phyloP scores from a whole-genome alignment of 495 filamentous ascomycete species.

The Xylaria venustula region DNA sequence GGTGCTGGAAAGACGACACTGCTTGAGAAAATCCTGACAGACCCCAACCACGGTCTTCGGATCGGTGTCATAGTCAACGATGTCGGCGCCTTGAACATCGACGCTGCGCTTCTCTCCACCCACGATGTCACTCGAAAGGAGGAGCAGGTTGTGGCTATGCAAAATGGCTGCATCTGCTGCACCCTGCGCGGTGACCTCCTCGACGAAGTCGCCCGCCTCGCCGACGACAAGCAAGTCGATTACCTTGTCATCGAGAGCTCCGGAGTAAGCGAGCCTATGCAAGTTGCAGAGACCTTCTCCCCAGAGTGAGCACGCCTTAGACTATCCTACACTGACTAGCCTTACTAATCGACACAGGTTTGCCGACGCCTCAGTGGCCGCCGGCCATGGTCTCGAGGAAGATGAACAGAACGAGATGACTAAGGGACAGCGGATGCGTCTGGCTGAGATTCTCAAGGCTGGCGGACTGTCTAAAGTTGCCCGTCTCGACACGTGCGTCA shows the following conservation, averaged over 20 bases:
- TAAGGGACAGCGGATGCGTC: conserved; percentile 29
- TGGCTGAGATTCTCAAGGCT: conserved; percentile 33
- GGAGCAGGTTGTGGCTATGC: conserved; percentile 58
- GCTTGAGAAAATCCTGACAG: conserved; percentile 52
- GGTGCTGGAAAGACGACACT: conserved; percentile 60
- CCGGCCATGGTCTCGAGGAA: conserved; percentile 21
- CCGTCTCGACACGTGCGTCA: conserved; percentile 58
- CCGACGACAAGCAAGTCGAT: conserved; percentile 48
- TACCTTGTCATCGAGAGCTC: conserved; percentile 62
- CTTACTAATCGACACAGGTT: conserved; percentile 27
- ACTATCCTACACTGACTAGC: conserved; percentile 20
- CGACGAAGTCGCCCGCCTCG: conserved; percentile 50
- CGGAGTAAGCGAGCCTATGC: conserved; percentile 62
- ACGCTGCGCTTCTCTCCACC: conserved; percentile 51
- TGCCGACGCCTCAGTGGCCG: conserved; percentile 23
- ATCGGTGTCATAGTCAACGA: conserved; percentile 62
- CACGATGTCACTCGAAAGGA: conserved; percentile 48
- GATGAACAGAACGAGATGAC: conserved; percentile 19
- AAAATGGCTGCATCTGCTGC: conserved; percentile 65
- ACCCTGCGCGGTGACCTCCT: conserved; percentile 59
- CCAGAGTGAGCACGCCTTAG: conserved; percentile 43
- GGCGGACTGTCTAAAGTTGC: conserved; percentile 54
- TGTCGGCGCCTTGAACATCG: conserved; percentile 56
- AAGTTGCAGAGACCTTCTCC: conserved; percentile 62
- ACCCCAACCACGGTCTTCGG: conserved; percentile 50